Evolutionary conservation across 129 eudicot genomes (phyloP).

Genomic region (Arctium lappa): DNA sequence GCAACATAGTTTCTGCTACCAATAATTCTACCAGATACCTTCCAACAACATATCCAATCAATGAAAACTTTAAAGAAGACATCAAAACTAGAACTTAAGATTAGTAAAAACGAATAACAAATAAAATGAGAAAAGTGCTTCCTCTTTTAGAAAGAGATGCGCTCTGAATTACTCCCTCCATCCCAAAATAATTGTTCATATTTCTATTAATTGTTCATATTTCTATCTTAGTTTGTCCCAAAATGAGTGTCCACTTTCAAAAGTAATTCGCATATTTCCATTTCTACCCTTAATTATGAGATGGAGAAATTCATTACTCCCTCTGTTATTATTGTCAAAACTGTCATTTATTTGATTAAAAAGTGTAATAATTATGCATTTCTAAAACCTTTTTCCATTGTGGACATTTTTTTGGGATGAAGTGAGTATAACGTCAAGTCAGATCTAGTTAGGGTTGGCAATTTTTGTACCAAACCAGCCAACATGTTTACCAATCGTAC

Average conservation of each 20-base stretch:
- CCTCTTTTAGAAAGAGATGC: not conserved
- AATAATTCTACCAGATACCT: slow-evolving; percentile 55
- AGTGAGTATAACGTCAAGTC: not conserved
- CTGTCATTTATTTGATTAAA: not conserved
- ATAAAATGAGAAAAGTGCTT: too few species aligned
- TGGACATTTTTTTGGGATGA: not conserved
- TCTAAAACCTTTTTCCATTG: not conserved
- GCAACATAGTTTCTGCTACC: slow-evolving; percentile 82
- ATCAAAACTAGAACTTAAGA: not conserved
- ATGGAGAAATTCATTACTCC: not conserved
- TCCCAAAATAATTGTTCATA: not conserved
- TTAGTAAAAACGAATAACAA: not conserved
- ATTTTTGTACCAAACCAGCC: too few species aligned
- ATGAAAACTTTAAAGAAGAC: not conserved
- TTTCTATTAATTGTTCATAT: not conserved
- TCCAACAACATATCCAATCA: slow-evolving; percentile 5
- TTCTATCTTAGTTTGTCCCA: not conserved
- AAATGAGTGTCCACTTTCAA: not conserved
- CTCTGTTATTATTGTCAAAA: not conserved
- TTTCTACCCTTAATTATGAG: not conserved
- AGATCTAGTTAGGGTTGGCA: too few species aligned
- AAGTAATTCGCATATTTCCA: not conserved
- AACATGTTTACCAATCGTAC: too few species aligned
- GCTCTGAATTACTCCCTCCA: not conserved
- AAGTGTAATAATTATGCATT: not conserved